A percentile compares a stretch with the other conserved stretches of the same genome.
Conservation (phyloP, 1,284 basidiomycete species). For the Laetiporus sulphureus region DNA sequence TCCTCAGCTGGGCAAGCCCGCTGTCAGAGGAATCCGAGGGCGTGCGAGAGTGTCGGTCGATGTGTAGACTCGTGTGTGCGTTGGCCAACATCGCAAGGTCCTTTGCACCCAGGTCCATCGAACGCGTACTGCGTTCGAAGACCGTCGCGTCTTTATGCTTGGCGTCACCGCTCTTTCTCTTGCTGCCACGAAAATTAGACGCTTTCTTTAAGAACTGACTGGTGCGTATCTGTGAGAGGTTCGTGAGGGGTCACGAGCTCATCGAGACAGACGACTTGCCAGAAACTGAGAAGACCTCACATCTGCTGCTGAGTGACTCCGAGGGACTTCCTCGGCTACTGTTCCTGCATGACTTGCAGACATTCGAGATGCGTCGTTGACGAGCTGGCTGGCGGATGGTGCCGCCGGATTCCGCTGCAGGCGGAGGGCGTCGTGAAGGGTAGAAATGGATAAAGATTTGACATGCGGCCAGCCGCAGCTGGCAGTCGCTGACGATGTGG, state of each 20-base stretch:
- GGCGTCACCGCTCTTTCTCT: slow-evolving; percentile 13
- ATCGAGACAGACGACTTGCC: slow-evolving; percentile 9
- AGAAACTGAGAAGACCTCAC: slow-evolving; percentile 14
- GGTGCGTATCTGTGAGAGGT: slow-evolving; percentile 15
- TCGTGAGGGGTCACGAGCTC: slow-evolving; percentile 8
- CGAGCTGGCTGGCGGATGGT: neutral
- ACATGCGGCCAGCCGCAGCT: slow-evolving; percentile 3
- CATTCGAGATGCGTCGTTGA: slow-evolving; percentile 3
- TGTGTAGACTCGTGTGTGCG: slow-evolving; percentile 13
- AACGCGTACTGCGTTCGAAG: slow-evolving; percentile 14
- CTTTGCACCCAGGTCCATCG: slow-evolving; percentile 17
- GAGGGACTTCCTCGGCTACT: slow-evolving; percentile 13
- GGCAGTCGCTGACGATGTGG: slow-evolving; percentile 1
- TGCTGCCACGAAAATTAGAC: slow-evolving; percentile 13
- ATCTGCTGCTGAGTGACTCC: slow-evolving; percentile 7
- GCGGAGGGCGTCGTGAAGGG: neutral
- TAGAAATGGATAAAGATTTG: neutral
- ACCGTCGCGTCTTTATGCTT: slow-evolving; percentile 2
- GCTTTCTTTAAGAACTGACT: slow-evolving; percentile 23
- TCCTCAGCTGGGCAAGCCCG: slow-evolving; percentile 4
- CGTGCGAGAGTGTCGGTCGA: slow-evolving; percentile 11
- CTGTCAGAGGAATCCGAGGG: slow-evolving; percentile 8
- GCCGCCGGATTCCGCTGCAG: neutral
- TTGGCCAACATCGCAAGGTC: slow-evolving; percentile 9
- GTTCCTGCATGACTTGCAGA: slow-evolving; percentile 9